These are phyloP conservation scores for Groenewaldozyma salmanticensis DNA, from an alignment of 805 yeast genomes.

Conservation along the genomic window DNA sequence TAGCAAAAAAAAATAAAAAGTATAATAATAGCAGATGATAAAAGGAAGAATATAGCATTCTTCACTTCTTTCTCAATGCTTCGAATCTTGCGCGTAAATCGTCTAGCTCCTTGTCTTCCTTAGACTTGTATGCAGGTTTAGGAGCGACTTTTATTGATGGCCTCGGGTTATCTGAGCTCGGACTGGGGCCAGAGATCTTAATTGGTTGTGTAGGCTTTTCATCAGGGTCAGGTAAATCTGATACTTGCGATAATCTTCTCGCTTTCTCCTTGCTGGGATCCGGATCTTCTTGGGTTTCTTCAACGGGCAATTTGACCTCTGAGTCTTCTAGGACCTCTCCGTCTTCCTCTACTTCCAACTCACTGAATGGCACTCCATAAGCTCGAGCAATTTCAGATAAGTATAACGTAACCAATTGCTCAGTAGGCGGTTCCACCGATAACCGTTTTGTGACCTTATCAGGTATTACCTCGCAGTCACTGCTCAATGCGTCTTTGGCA, in stretches of 20 bases:
- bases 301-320: constrained; percentile 2
- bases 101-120: constrained; percentile 41
- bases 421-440: constrained; percentile 55
- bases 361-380: constrained; percentile 65
- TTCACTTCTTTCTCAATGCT: constrained; percentile 43
- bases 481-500: constrained; percentile 43
- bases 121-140: constrained; percentile 8
- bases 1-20: constrained; percentile 42
- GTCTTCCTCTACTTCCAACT: constrained; percentile 24
- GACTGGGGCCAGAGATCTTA: constrained; percentile 23
- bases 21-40: constrained; percentile 25
- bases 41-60: neutral
- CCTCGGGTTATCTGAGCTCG: constrained; percentile 25
- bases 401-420: constrained; percentile 56
- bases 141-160: constrained; percentile 19
- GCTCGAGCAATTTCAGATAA: constrained; percentile 73
- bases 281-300: constrained; percentile 9
- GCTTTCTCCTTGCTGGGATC: constrained; percentile 8
- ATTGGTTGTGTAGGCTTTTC: constrained; percentile 21
- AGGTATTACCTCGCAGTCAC: constrained; percentile 46
- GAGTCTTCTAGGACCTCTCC: constrained; percentile 24
- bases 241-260: constrained; percentile 12
- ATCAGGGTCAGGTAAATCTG: constrained; percentile 16
- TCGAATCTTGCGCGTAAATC: constrained; percentile 63
- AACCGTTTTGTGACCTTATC: constrained; percentile 57